Base-by-base conservation (phyloP, 2,329 filamentous ascomycete species). In the Aspergillus sp. region DNA sequence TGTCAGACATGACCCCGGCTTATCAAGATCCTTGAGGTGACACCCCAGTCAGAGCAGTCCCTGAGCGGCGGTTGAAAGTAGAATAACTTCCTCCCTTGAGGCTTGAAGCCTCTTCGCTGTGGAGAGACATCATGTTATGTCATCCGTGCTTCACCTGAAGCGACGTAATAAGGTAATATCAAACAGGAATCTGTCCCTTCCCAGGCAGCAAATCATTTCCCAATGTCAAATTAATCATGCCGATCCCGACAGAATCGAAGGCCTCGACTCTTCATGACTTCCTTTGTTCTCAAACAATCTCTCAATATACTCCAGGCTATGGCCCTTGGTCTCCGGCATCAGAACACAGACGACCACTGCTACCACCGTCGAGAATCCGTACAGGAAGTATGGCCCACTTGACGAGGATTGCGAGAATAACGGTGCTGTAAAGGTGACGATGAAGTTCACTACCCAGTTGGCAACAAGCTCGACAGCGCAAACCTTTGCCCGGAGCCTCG, bases 241-340 rank as follows among this genome's bases (percentile, higher is more conserved):
- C 47, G 34, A 50, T 43, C 25, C 53, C 11, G 30, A 22, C 4
- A 19, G 9, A 38, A n/a, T 19, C 17, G 23, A 22, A 15, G 15
- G 5, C 25, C 31, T 25, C 34, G 17, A 31, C 17, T 50, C 50
- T 45, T 45, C 30, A 9, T 8, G 28, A 34, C 38, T 51, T 19
- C 15, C 51, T 22, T 52, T 54, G 28, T 60, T 50, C 53, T 63
- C 61, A 17, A 65, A 61, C 41, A 65, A 49, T 7, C 31, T 45
- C 49, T 65, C 63, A 52, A 63, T 65, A 17, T 54, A 41, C 45
- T 65, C 63, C 19, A 65, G 45, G 17, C 61, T 65, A 30, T 50
- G 58, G 3, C 63, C 63, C 55, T 65, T 65, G 4, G 63, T 65
- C 54, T 65, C 63, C 17, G 63, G 63, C 63, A 65, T 65, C 47